Evolutionary conservation across 192 early-diverging fungal species (phyloP).

Genomic region (Coemansia sp.): DNA sequence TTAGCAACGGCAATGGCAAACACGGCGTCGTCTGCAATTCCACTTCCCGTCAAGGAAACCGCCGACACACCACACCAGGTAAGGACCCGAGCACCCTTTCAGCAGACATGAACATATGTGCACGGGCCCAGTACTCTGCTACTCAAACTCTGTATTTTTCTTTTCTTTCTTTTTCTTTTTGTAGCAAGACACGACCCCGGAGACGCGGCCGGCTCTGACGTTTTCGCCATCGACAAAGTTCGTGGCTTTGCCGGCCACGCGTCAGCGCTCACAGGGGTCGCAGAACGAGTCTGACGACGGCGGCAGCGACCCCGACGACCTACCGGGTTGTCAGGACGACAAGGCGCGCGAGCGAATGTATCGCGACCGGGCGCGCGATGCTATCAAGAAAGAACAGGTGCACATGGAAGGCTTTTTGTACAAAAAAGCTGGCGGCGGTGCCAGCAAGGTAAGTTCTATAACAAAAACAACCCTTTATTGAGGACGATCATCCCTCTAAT

Average conservation of each 20-base stretch:
- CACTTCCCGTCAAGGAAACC: conserved; percentile 21
- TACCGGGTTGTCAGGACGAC: conserved; percentile 27
- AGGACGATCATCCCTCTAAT: background rate
- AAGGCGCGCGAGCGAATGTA: conserved; percentile 20
- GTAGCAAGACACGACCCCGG: conserved; percentile 21
- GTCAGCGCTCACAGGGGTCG: conserved; percentile 9
- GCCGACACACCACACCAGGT: background rate
- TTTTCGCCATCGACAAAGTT: conserved; percentile 51
- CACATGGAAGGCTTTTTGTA: conserved; percentile 49
- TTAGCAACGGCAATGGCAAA: conserved; percentile 18
- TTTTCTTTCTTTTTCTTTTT: background rate
- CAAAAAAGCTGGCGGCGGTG: conserved; percentile 45
- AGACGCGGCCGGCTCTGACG: conserved; percentile 27
- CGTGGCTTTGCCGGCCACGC: conserved; percentile 12
- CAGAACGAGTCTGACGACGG: conserved; percentile 43
- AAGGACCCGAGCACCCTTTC: no score
- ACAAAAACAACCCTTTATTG: background rate
- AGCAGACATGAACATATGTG: no score
- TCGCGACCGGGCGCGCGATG: conserved; percentile 42
- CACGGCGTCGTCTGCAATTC: conserved; percentile 47
- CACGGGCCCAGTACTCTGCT: conserved; percentile 3
- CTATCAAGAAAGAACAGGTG: conserved; percentile 49
- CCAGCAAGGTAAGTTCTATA: conserved; percentile 53
- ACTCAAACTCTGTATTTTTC: background rate
- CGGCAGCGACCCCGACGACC: conserved; percentile 49